Percentiles rank a stretch among this genome's conserved stretches.
These are phyloP conservation scores for Elongisporangium prolatum DNA, from an alignment of 352 stramenopile genomes.

Conservation along the genomic window DNA sequence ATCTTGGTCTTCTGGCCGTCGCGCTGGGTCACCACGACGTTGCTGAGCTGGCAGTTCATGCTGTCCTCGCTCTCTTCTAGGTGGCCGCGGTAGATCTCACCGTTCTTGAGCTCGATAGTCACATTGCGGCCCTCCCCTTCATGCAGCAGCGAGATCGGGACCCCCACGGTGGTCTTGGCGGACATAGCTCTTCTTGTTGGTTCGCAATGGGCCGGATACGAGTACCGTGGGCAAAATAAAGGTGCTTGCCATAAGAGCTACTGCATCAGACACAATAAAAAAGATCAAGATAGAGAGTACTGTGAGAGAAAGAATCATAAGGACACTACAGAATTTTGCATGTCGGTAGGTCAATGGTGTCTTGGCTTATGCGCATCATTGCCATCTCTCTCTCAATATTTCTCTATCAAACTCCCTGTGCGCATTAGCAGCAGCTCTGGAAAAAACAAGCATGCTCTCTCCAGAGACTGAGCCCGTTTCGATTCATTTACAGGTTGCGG, in stretches of 20 bases:
- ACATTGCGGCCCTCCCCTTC: slow-evolving; percentile 83
- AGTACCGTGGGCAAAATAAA: not conserved
- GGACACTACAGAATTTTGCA: not conserved
- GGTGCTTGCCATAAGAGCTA: not conserved
- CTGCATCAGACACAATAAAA: not conserved
- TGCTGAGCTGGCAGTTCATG: slow-evolving; percentile 97
- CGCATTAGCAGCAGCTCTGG: not conserved
- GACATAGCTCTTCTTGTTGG: not conserved
- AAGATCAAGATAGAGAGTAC: not conserved
- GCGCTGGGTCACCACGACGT: slow-evolving; percentile 85
- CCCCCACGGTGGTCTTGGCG: slow-evolving; percentile 35
- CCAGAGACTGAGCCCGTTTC: not conserved
- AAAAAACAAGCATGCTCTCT: not conserved
- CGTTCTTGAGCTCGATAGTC: slow-evolving; percentile 87
- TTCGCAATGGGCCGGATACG: not conserved
- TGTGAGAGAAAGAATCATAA: not conserved
- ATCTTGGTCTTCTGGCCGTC: slow-evolving; percentile 80
- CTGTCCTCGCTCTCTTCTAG: slow-evolving; percentile 88
- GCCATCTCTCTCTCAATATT: not conserved
- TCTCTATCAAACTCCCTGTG: slow-evolving; percentile 1
- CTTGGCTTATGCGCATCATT: not conserved
- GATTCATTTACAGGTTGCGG: slow-evolving; percentile 51
- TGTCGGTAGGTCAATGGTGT: not conserved
- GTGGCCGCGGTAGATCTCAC: slow-evolving; percentile 84
- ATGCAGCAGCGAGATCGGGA: slow-evolving; percentile 84